Evolutionary conservation across 345 rosid species (phyloP), one percentile per base, ranked within the genome.

Genomic region (Noccaea caerulescens): DNA sequence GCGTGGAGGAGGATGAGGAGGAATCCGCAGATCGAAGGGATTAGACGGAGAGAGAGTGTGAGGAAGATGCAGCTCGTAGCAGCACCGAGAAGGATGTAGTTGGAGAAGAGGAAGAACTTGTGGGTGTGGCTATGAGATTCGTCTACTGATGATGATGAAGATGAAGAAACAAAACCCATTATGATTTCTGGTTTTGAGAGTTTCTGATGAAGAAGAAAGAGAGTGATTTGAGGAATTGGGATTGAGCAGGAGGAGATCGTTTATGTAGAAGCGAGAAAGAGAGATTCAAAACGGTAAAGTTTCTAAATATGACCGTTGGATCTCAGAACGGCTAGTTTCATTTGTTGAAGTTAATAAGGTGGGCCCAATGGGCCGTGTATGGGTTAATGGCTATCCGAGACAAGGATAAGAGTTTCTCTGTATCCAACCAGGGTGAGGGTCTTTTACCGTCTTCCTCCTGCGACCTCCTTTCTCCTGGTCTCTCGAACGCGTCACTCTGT

Each of bases 21-120:
- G 77, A 72, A 77, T 13, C 81, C 98, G n/a, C 82, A 81, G 46
- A 84, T 9, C 2, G 98, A 93, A 14, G 98, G 97, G 79, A 88
- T 13, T 18, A 93, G 68, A 60, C 98, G 93, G 36, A 93, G 93
- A 25, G 98, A 87, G 62, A 87, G 89, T 13, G 96, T 91, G 47
- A 93, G 80, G 88, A 93, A 91, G 72, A 91, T 84, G 85, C 96
- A 91, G 75, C 92, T 84, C 0, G 97, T 84, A 49, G 98, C 96
- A 2, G 97, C 88, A 1, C 96, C 93, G 0, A 93, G 89, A 20
- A 93, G 94, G 54, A 91, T 80, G 88, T 89, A 91, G 87, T 93
- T 93, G 79, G 87, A 77, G 67, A 85, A 78, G 65, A 90, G 83
- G 85, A 93, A 93, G 43, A 84, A 63, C 69, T 84, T 90, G 84